phyloP scores from a whole-genome alignment of 2,329 filamentous ascomycete genomes.

The Monosporascus sp. region DNA sequence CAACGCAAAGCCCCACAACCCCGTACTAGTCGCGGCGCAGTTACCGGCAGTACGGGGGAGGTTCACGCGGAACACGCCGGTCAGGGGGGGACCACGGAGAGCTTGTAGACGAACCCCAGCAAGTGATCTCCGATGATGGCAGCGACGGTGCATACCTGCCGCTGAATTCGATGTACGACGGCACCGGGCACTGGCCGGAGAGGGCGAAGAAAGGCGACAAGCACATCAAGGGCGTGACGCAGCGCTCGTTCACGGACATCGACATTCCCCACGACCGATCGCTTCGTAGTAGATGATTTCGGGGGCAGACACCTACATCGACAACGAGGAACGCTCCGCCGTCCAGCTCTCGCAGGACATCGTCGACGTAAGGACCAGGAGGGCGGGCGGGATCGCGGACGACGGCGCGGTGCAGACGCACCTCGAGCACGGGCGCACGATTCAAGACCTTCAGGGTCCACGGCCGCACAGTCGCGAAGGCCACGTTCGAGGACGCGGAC shows the following conservation, averaged over 20 bases:
- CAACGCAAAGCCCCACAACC: too few species aligned
- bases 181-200: not conserved
- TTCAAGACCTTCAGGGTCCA: not conserved
- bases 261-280: not conserved
- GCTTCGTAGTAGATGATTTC: not conserved
- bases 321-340: not conserved
- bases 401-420: too few species aligned
- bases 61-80: too few species aligned
- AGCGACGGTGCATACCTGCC: not conserved
- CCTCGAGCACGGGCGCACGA: too few species aligned
- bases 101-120: too few species aligned
- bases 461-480: not conserved
- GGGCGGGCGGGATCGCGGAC: too few species aligned
- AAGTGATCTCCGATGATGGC: too few species aligned
- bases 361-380: too few species aligned
- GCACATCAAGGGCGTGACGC: not conserved
- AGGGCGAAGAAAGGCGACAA: not conserved
- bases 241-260: not conserved
- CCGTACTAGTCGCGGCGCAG: too few species aligned
- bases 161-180: conserved; percentile 2
- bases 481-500: not conserved
- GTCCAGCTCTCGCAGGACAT: not conserved
- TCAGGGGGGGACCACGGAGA: too few species aligned
- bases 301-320: not conserved
- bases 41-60: too few species aligned